Percentiles rank a stretch among this genome's conserved stretches.
Conservation (phyloP, 2,329 filamentous ascomycete species). For the Fonsecaea erecta region DNA sequence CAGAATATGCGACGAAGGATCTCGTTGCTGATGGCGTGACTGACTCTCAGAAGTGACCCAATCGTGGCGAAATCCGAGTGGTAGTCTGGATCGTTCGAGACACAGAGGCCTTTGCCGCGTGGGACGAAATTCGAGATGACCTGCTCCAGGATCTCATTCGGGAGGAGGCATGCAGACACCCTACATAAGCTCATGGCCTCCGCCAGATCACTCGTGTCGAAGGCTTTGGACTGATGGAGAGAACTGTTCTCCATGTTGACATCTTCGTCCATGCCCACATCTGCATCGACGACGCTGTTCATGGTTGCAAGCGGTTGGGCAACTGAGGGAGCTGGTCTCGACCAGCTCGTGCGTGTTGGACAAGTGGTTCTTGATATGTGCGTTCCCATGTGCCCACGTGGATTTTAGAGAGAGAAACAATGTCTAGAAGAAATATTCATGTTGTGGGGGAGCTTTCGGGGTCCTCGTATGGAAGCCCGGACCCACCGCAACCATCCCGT, state of each 20-base stretch:
- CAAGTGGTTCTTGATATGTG: too few species aligned
- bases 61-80: constrained; percentile 1
- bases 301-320: background rate
- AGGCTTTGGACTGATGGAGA: background rate
- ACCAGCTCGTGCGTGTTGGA: too few species aligned
- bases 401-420: too few species aligned
- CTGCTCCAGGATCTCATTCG: background rate
- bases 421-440: too few species aligned
- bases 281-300: too few species aligned
- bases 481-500: background rate
- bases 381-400: too few species aligned
- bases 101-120: background rate
- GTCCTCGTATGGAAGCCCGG: background rate
- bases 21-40: background rate
- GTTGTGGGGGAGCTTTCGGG: background rate
- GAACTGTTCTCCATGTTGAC: background rate
- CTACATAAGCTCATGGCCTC: background rate
- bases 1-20: background rate
- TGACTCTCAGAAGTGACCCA: background rate
- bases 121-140: constrained; percentile 1
- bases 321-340: too few species aligned
- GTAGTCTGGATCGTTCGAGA: background rate
- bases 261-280: background rate
- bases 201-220: background rate
- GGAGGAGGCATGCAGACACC: background rate